Evolutionary conservation across 768 basidiomycete genomes (phyloP), one percentile per base, ranked within the genome.

Genomic region (Tubosaeta brunneosetosa): DNA sequence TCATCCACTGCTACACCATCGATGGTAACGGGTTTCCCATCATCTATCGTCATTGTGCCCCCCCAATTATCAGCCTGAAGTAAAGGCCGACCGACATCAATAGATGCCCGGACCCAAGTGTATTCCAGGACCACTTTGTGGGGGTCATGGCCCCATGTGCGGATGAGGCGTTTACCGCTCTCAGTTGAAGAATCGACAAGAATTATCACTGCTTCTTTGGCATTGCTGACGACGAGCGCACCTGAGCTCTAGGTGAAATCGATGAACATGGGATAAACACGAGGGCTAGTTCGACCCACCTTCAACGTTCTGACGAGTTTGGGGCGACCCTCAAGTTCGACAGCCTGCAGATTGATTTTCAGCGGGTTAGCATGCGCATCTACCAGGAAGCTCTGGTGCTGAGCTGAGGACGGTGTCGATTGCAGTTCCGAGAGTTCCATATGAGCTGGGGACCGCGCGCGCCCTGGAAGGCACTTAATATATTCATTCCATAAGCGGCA

Each of bases 341-440:
- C 75, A 12, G 82, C 78, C 59, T 86, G 83, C 0, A 84, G 72
- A 57, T 82, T 85, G 14, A 86, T 62, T 7, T 66, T 74, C 49
- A 84, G 62, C 3, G 77, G 71, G 16, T 61, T 64, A 0, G 76
- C 77, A 53, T 74, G 69, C 1, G 62, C 51, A 51, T 75, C 69
- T 5, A 66, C 62, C 59, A 81, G 78, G 34, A 78, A 59, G 13
- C 46, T 61, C 43, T 51, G 53, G n/a, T 33, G 51, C 36, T 62
- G 60, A 33, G 32, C 31, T 13, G 34, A 50, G 37, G 54, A 17
- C 22, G 44, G 62, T 25, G 64, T 55, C 8, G 49, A 58, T 27
- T 51, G 50, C 45, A 52, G 49, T 38, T 45, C 64, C 47, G 57
- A 55, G 32, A 56, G 60, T 2, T 68, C 57, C 66, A 67, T 49